Evolutionary conservation across 1,139 yeast genomes (phyloP), one percentile per base, ranked within the genome.

Genomic region (Saccharomyces hybrid): DNA sequence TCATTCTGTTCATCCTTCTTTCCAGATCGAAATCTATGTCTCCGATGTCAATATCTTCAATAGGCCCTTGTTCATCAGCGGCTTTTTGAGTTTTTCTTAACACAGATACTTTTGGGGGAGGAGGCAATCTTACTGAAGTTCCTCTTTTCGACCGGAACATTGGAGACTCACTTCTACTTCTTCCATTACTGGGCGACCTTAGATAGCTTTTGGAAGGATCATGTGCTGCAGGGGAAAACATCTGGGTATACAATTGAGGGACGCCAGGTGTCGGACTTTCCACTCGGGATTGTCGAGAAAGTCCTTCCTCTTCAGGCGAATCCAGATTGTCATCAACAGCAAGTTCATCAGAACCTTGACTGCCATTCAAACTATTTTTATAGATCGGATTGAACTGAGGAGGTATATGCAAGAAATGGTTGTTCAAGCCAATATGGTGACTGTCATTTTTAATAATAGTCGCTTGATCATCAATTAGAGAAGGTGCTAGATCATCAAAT

Each of bases 31-130:
- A 26, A 49, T 60, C 61, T 54, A 62, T 50, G 42, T 62, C 55
- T 6, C 59, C 53, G 20, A 67, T 52, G 57, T 67, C 70, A 16
- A 64, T 52, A 42, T 62, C 64, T 16, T 58, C 59, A 14, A 60
- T 54, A 13, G 52, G 50, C 5, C 51, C 47, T 7, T 53, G 61
- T 28, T 60, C 64, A 23, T 53, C 58, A 5, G 53, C 55, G 8
- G 57, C 53, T 11, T 48, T 54, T 4, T 46, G 27, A 3, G 48
- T 54, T 11, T 54, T 54, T 53, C 65, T 70, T 49, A 73, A 52
- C 6, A 67, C 65, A 3, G 75, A 63, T 23, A 56, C 61, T 25
- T 55, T 54, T 4, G 75, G 74, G 1, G 75, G 68, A 4, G 74
- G 73, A 1, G 76, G 75, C 32, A 71, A 52, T 51, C 65, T 64